Conservation (phyloP, 169 alveolate genomes). For the Plasmodium billcollinsi region DNA sequence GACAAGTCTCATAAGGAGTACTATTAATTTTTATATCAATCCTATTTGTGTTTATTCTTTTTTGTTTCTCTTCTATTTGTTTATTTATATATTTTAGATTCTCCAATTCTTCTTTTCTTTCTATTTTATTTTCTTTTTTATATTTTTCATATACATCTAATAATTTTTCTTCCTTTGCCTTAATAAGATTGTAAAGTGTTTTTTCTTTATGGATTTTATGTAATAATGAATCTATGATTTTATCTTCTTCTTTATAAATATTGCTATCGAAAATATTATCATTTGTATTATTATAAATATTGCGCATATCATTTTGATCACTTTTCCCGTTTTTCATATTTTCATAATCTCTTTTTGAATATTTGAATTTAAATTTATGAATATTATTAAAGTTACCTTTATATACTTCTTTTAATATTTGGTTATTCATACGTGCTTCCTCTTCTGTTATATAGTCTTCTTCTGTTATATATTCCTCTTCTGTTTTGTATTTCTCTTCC, state of each 20-base stretch:
- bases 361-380: conserved; percentile 43
- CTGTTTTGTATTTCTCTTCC: neutral
- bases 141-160: conserved; percentile 22
- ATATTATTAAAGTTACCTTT: conserved; percentile 56
- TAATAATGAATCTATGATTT: conserved; percentile 27
- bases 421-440: conserved; percentile 28
- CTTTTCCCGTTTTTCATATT: conserved; percentile 11
- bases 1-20: no score
- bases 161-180: conserved; percentile 10
- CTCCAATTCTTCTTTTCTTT: conserved; percentile 39
- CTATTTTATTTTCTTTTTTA: conserved; percentile 25
- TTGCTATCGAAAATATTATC: no score
- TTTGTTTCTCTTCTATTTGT: conserved; percentile 7
- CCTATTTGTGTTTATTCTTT: neutral
- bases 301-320: neutral
- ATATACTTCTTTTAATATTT: conserved; percentile 11
- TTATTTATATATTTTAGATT: conserved; percentile 47
- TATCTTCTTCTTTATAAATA: conserved; percentile 19
- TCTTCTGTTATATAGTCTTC: conserved; percentile 11
- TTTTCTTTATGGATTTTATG: neutral
- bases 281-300: neutral
- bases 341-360: conserved; percentile 32
- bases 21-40: neutral
- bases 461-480: conserved; percentile 6
- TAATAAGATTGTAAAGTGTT: neutral